Base-by-base conservation (phyloP, 495 filamentous ascomycete species). In the Tetracladium setigerum region DNA sequence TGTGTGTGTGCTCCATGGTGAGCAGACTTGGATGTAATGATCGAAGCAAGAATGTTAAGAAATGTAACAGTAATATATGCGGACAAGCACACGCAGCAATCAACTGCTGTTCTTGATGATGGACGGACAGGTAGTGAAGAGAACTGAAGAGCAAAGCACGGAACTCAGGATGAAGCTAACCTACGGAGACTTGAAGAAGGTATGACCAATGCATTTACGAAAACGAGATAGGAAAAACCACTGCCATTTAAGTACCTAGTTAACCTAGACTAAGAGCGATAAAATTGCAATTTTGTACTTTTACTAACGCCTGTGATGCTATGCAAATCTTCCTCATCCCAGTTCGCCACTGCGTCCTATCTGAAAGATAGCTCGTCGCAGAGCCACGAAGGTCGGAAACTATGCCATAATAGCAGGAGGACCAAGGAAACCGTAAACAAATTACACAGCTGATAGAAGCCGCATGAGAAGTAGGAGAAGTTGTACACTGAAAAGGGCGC, bases 311-410 rank as follows among this genome's bases (percentile, higher is more conserved):
- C 54, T 48, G 30, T 45, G 16, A 61, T 58, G 58, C 58, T 47
- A 54, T 61, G 58, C 55, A 50, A 47, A 53, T 33, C 51, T 27
- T 58, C 58, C 49, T 61, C 58, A 58, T 61, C 34, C 58, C 54
- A 52, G 55, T 17, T 55, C 38, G 50, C 43, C 38, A 44, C 44
- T 56, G 49, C 49, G 50, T 52, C 38, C 49, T 32, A 46, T 47
- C 50, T 41, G 27, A 7, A 36, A 55, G 48, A 56, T 53, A 53
- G 52, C 49, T 52, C 49, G 46, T 47, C 43, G 46, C 49, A 61
- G 46, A 53, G 53, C 45, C 22, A 39, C 52, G 46, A 43, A 55
- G 52, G 58, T 61, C 55, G 58, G 55, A 58, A 54, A 60, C 36
- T 46, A 52, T 55, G 49, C 55, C 53, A 47, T 27, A 44, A 47